A percentile compares a stretch with the other conserved stretches of the same genome.
Evolutionary conservation across 1,284 basidiomycete genomes (phyloP).

Genomic region (Microbotryum silenes-acaulis): DNA sequence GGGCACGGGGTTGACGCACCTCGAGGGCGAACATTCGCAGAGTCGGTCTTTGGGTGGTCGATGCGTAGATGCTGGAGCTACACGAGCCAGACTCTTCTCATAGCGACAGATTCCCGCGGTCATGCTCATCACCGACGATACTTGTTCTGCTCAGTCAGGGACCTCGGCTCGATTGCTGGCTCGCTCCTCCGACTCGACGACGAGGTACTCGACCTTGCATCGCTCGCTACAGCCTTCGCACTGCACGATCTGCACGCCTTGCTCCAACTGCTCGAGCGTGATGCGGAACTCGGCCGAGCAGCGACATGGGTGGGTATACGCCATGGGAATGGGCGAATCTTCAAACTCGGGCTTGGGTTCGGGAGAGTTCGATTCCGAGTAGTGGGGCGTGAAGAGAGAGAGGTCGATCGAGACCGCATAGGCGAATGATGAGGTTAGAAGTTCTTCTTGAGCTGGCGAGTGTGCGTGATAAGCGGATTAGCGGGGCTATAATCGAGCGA

Average conservation of each 20-base stretch:
- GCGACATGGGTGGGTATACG: constrained; percentile 42
- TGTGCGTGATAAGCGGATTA: not conserved
- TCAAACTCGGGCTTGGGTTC: not conserved
- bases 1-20: no score
- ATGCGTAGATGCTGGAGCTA: no score
- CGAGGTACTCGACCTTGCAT: constrained; percentile 44
- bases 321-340: constrained; percentile 32
- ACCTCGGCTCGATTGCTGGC: no score
- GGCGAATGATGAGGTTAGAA: not conserved
- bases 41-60: no score
- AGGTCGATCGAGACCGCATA: constrained; percentile 1
- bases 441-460: no score
- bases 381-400: constrained; percentile 30
- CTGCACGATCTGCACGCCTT: constrained; percentile 43
- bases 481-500: not conserved
- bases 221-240: constrained; percentile 46
- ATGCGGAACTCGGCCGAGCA: constrained; percentile 42
- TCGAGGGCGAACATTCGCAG: no score
- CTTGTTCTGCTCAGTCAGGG: no score
- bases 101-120: no score
- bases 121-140: no score
- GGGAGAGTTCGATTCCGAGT: not conserved
- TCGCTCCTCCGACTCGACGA: constrained; percentile 33
- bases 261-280: constrained; percentile 38
- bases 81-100: no score